These are phyloP conservation scores for Penicillium taxi DNA, from an alignment of 495 filamentous ascomycete genomes.

Conservation along the genomic window DNA sequence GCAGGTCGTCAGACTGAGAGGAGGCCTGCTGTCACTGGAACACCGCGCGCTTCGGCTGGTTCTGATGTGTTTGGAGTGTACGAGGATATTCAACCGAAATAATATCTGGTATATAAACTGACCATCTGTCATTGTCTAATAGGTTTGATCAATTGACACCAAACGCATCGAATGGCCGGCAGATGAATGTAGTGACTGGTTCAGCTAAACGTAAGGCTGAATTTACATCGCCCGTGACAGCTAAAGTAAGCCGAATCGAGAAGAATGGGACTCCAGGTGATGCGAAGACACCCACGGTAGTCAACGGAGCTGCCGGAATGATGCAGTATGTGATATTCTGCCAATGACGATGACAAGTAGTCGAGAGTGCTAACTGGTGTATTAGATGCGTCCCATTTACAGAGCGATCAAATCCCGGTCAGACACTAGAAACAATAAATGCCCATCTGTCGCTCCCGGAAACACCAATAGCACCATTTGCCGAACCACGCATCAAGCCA, in stretches of 20 bases:
- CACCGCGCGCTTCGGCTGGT: conserved; percentile 53
- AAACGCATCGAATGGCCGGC: conserved; percentile 52
- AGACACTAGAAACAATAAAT: conserved; percentile 75
- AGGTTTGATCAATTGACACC: conserved; percentile 75
- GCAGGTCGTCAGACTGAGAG: conserved; percentile 53
- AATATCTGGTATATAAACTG: no score
- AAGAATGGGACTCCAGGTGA: conserved; percentile 26
- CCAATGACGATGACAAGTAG: not conserved
- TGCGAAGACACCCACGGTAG: conserved; percentile 20
- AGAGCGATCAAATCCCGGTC: conserved; percentile 66
- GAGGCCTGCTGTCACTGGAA: conserved; percentile 46
- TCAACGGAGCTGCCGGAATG: conserved; percentile 12
- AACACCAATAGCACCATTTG: conserved; percentile 59
- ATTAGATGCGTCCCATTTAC: conserved; percentile 53
- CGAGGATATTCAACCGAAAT: conserved; percentile 17
- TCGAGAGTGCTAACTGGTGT: conserved; percentile 13
- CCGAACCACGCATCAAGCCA: conserved; percentile 71
- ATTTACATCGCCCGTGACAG: conserved; percentile 48
- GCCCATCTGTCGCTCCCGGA: conserved; percentile 61
- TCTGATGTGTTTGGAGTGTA: conserved; percentile 82
- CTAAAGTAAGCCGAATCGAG: conserved; percentile 43
- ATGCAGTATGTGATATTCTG: conserved; percentile 22
- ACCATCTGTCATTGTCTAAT: conserved; percentile 3
- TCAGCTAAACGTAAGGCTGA: conserved; percentile 56
- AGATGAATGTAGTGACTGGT: conserved; percentile 40